Evolutionary conservation across 176 grass and related monocot species (phyloP).

Genomic region (Rhipidocladum racemiflorum): DNA sequence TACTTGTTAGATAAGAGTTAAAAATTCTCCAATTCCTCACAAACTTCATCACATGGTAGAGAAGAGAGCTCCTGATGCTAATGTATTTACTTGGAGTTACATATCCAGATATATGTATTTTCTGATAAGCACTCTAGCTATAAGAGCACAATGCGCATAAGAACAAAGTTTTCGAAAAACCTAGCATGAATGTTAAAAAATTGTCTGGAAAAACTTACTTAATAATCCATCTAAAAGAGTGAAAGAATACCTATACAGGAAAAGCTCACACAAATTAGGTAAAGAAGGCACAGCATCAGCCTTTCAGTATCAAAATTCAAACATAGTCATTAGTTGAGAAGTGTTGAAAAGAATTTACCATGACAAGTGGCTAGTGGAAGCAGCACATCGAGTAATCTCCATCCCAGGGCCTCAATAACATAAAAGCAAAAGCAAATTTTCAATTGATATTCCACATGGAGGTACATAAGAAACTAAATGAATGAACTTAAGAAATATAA

Average conservation of each 20-base stretch:
- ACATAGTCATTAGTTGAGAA: background rate
- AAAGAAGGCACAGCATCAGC: background rate
- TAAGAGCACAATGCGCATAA: background rate
- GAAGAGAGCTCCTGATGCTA: background rate
- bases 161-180: background rate
- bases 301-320: background rate
- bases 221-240: background rate
- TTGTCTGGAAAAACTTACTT: background rate
- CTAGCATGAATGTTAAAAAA: slow-evolving; percentile 3
- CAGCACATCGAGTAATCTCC: slow-evolving; percentile 54
- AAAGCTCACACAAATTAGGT: background rate
- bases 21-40: background rate
- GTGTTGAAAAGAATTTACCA: slow-evolving; percentile 53
- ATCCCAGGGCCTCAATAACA: slow-evolving; percentile 60
- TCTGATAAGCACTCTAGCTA: background rate
- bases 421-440: slow-evolving; percentile 65
- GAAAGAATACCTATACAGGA: background rate
- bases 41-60: background rate
- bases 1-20: background rate
- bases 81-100: background rate
- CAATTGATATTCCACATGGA: slow-evolving; percentile 30
- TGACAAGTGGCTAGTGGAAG: slow-evolving; percentile 40
- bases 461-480: background rate
- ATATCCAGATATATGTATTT: background rate
- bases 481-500: background rate